phyloP scores from a whole-genome alignment of 2,329 filamentous ascomycete genomes.

The Penicillium psychrosexuale region DNA sequence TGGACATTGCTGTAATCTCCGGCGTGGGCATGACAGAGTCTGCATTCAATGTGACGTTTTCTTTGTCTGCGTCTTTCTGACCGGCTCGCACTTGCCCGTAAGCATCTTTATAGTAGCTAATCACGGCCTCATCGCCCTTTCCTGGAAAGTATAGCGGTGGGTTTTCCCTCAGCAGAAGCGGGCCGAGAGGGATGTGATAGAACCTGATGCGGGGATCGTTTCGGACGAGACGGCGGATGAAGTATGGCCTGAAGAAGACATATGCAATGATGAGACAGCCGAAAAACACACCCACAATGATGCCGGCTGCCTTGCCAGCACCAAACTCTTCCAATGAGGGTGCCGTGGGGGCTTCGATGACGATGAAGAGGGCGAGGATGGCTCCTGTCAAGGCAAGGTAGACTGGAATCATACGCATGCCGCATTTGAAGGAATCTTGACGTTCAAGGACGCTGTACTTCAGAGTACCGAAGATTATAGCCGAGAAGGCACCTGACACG shows the following conservation, averaged over 20 bases:
- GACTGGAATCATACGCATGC: slow-evolving; percentile 48
- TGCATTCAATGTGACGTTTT: slow-evolving; percentile 3
- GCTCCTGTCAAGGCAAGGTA: slow-evolving; percentile 51
- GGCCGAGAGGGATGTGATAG: slow-evolving; percentile 40
- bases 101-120: slow-evolving; percentile 42
- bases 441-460: slow-evolving; percentile 52
- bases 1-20: slow-evolving; percentile 4
- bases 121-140: slow-evolving; percentile 36
- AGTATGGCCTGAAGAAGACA: slow-evolving; percentile 29
- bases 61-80: slow-evolving; percentile 1
- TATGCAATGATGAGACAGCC: slow-evolving; percentile 25
- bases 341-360: slow-evolving; percentile 40
- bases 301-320: slow-evolving; percentile 24
- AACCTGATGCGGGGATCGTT: slow-evolving; percentile 22
- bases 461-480: slow-evolving; percentile 49
- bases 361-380: slow-evolving; percentile 58
- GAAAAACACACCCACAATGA: slow-evolving; percentile 27
- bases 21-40: slow-evolving; percentile 5
- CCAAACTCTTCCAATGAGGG: slow-evolving; percentile 26
- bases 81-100: slow-evolving; percentile 27
- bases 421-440: slow-evolving; percentile 49
- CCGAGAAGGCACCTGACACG: slow-evolving; percentile 49
- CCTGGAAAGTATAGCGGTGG: slow-evolving; percentile 42
- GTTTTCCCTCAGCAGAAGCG: slow-evolving; percentile 39
- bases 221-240: slow-evolving; percentile 27